A percentile compares a stretch with the other conserved stretches of the same genome.
Conservation (phyloP, 2,329 filamentous ascomycete species). For the Alternaria sp. region DNA sequence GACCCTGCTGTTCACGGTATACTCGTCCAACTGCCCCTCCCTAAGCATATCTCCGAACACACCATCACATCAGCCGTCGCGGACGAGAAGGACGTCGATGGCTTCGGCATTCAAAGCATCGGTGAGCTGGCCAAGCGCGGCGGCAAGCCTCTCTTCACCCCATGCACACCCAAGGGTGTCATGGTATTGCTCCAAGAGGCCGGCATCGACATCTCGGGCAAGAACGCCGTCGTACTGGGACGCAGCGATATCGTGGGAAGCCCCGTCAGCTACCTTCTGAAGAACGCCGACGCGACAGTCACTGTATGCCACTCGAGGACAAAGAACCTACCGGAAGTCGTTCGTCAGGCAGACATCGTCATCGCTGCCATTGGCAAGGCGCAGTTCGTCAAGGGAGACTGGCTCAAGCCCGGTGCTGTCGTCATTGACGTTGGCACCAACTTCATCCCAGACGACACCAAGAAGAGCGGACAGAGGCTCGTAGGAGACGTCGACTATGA, state of each 20-base stretch:
- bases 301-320: slow-evolving; percentile 96
- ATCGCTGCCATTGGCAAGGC: slow-evolving; percentile 91
- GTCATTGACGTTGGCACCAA: slow-evolving; percentile 99
- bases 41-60: slow-evolving; percentile 90
- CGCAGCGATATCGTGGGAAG: slow-evolving; percentile 97
- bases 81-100: slow-evolving; percentile 97
- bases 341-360: slow-evolving; percentile 88
- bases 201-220: slow-evolving; percentile 84
- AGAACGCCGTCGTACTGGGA: slow-evolving; percentile 93
- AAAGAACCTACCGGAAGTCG: slow-evolving; percentile 72
- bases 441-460: slow-evolving; percentile 86
- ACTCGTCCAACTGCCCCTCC: slow-evolving; percentile 91
- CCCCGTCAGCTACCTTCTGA: slow-evolving; percentile 93
- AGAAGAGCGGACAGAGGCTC: slow-evolving; percentile 90
- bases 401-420: slow-evolving; percentile 93
- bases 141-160: slow-evolving; percentile 86
- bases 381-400: slow-evolving; percentile 90
- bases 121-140: slow-evolving; percentile 96
- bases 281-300: slow-evolving; percentile 95
- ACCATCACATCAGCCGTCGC: slow-evolving; percentile 87
- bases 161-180: slow-evolving; percentile 96
- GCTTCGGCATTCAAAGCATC: slow-evolving; percentile 93
- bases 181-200: slow-evolving; percentile 90
- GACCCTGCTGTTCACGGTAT: slow-evolving; percentile 88
- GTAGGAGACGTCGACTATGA: slow-evolving; percentile 97